A percentile compares a stretch with the other conserved stretches of the same genome.
These are phyloP conservation scores for Entomortierella chlamydospora DNA, from an alignment of 192 early-diverging fungal species.

Conservation along the genomic window DNA sequence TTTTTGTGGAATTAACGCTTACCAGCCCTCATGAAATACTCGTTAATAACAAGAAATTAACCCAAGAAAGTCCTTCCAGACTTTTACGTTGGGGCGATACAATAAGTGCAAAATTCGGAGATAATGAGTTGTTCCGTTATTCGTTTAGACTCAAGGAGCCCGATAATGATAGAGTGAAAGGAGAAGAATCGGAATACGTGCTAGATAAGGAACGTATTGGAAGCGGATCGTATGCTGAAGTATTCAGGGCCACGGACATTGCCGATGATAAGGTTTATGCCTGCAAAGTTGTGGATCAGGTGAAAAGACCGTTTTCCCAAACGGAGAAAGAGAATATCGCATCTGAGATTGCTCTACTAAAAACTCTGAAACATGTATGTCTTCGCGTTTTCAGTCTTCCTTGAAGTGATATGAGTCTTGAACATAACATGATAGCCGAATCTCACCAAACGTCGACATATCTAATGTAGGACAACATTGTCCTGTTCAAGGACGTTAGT, in stretches of 20 bases:
- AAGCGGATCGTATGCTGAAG: conserved; percentile 14
- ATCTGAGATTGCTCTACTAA: conserved; percentile 21
- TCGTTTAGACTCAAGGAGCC: not conserved
- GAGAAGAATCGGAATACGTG: not conserved
- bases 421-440: not conserved
- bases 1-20: too few species aligned
- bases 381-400: not conserved
- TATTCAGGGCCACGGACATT: conserved; percentile 12
- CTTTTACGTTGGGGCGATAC: not conserved
- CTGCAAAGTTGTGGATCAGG: conserved; percentile 22
- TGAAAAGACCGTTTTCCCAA: not conserved
- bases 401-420: not conserved
- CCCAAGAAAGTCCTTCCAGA: not conserved
- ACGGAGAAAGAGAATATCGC: conserved; percentile 5
- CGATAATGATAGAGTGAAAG: not conserved
- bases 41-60: too few species aligned
- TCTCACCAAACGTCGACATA: not conserved
- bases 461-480: conserved; percentile 24
- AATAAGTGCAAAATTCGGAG: not conserved
- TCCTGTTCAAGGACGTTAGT: conserved; percentile 14
- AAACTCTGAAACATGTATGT: conserved; percentile 25
- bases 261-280: conserved; percentile 4
- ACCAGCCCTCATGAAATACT: too few species aligned
- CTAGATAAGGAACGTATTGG: conserved; percentile 2
- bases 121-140: not conserved